phyloP scores from a whole-genome alignment of 306 rosid species.

The Quercus rubra region DNA sequence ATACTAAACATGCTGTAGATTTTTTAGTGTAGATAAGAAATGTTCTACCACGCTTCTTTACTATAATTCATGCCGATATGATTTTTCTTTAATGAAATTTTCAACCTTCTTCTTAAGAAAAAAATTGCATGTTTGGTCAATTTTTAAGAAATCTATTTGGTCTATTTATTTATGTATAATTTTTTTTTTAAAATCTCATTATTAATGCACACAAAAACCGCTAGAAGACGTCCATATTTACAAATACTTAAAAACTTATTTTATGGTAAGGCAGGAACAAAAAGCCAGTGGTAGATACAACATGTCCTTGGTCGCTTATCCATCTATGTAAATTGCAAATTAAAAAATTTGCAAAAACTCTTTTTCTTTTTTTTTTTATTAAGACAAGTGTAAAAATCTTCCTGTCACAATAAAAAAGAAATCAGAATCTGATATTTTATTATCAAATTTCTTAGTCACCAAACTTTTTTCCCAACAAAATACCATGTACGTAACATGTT shows the following conservation, averaged over 20 bases:
- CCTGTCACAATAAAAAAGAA: background rate
- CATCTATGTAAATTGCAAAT: background rate
- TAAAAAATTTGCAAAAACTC: background rate
- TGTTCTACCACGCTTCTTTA: no score
- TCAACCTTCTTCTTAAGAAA: no score
- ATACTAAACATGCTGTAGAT: no score
- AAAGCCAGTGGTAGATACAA: background rate
- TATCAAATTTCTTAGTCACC: background rate
- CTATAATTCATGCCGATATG: no score
- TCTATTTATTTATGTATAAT: no score
- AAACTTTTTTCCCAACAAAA: background rate
- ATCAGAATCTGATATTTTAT: conserved; percentile 2
- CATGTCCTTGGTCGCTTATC: background rate
- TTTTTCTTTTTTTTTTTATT: background rate
- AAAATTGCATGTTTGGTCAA: no score
- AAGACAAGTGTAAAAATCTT: background rate
- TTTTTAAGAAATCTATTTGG: no score
- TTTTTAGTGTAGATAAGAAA: no score
- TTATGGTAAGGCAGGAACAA: background rate
- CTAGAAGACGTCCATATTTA: background rate
- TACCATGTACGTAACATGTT: background rate
- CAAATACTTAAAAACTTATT: background rate
- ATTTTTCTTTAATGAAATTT: no score
- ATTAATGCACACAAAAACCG: background rate
- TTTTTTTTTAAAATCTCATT: no score